Percentiles rank a stretch among this genome's conserved stretches.
Evolutionary conservation across 176 grass and related monocot species (phyloP).

Genomic region (Cenchrus fungigraminus): DNA sequence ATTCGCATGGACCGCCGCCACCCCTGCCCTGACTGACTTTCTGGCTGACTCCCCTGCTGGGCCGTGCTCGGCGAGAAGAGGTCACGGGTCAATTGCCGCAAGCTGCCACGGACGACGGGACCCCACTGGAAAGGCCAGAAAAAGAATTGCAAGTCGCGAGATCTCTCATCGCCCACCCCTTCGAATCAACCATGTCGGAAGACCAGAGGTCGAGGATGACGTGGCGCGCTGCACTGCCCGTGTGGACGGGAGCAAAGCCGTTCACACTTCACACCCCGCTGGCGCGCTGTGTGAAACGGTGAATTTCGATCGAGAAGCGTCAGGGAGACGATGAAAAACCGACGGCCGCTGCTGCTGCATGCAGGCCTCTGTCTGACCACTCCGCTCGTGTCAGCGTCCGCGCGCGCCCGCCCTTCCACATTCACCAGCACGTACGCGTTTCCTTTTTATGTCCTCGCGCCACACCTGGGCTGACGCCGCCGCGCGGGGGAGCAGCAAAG

Average conservation of each 20-base stretch:
- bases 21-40: too few species aligned
- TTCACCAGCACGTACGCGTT: slow-evolving; percentile 19
- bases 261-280: slow-evolving; percentile 30
- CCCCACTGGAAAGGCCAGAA: too few species aligned
- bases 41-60: too few species aligned
- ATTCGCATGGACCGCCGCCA: too few species aligned
- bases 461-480: background rate
- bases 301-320: slow-evolving; percentile 17
- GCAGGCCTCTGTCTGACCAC: background rate
- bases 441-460: slow-evolving; percentile 39
- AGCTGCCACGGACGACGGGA: background rate
- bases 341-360: slow-evolving; percentile 22
- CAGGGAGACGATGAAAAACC: background rate
- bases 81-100: slow-evolving; percentile 34
- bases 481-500: slow-evolving; percentile 4
- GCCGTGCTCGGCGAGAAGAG: slow-evolving; percentile 1
- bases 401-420: slow-evolving; percentile 42
- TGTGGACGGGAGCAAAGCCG: slow-evolving; percentile 36
- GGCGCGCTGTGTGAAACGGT: slow-evolving; percentile 41
- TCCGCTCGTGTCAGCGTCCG: background rate
- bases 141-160: background rate
- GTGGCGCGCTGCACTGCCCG: slow-evolving; percentile 26
- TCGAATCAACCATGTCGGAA: background rate
- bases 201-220: slow-evolving; percentile 7
- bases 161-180: background rate